Evolutionary conservation across 2,329 filamentous ascomycete species (phyloP).

Genomic region (Aureobasidium sp.): DNA sequence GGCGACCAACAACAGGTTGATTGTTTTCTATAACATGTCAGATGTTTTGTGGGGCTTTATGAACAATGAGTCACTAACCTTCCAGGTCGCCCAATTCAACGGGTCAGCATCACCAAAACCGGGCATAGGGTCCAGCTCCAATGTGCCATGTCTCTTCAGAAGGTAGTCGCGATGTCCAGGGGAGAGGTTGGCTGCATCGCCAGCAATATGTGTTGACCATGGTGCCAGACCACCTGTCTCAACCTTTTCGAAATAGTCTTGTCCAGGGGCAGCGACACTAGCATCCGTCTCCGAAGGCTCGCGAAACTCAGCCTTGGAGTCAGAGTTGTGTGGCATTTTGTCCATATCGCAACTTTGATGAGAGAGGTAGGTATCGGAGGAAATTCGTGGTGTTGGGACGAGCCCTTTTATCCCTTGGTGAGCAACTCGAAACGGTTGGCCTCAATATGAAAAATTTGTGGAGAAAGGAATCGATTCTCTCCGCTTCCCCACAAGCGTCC

Average conservation of each 20-base stretch:
- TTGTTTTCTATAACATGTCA: conserved; percentile 34
- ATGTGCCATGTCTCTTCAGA: conserved; percentile 43
- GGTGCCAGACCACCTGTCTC: not conserved
- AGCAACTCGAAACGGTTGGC: conserved; percentile 11
- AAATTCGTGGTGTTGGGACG: not conserved
- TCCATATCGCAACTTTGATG: not conserved
- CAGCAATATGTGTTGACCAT: conserved; percentile 1
- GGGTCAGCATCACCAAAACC: conserved; percentile 43
- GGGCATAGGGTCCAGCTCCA: conserved; percentile 47
- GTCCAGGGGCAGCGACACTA: not conserved
- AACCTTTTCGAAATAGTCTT: not conserved
- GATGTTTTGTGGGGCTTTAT: not conserved
- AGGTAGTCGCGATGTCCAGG: conserved; percentile 43
- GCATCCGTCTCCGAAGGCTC: not conserved
- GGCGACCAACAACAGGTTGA: conserved; percentile 46
- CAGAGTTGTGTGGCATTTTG: not conserved
- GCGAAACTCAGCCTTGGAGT: not conserved
- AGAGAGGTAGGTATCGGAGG: not conserved
- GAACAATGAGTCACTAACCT: conserved; percentile 19
- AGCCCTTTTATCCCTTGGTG: not conserved
- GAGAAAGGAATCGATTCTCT: conserved; percentile 1
- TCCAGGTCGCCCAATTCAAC: conserved; percentile 48
- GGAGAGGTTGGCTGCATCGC: conserved; percentile 27
- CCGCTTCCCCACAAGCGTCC: conserved; percentile 7
- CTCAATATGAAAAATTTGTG: conserved; percentile 9